These are phyloP conservation scores for Aspergillus sclerotiicarbonarius DNA, from an alignment of 495 filamentous ascomycete species.

Conservation along the genomic window DNA sequence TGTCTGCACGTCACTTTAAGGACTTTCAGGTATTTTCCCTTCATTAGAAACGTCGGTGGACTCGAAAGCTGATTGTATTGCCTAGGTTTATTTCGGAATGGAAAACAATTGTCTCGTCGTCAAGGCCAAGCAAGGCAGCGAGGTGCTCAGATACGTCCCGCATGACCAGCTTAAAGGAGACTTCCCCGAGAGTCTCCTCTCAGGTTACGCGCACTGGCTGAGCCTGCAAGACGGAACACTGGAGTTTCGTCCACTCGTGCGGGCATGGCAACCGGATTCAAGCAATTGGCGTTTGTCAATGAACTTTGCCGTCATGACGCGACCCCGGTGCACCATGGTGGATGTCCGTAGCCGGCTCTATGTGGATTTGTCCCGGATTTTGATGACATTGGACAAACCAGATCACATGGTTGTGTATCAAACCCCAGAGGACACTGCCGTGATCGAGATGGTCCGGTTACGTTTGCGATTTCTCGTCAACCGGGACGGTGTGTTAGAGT, in stretches of 20 bases:
- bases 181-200: slow-evolving; percentile 47
- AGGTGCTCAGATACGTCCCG: slow-evolving; percentile 46
- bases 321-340: slow-evolving; percentile 19
- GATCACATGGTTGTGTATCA: slow-evolving; percentile 36
- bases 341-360: slow-evolving; percentile 31
- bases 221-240: slow-evolving; percentile 49
- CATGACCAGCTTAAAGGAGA: slow-evolving; percentile 30
- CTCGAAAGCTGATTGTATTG: neutral
- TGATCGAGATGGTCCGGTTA: slow-evolving; percentile 44
- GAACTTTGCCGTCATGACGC: neutral
- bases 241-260: slow-evolving; percentile 43
- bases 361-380: slow-evolving; percentile 27
- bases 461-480: slow-evolving; percentile 46
- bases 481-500: slow-evolving; percentile 32
- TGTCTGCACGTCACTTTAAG: slow-evolving; percentile 24
- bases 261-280: slow-evolving; percentile 38
- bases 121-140: slow-evolving; percentile 9
- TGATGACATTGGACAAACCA: slow-evolving; percentile 27
- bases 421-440: slow-evolving; percentile 18
- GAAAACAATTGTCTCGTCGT: slow-evolving; percentile 22
- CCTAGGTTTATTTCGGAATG: slow-evolving; percentile 38
- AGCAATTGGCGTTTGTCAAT: slow-evolving; percentile 26
- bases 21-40: slow-evolving; percentile 18
- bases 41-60: neutral
- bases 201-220: slow-evolving; percentile 32